phyloP scores from a whole-genome alignment of 352 stramenopile genomes.

The Hyaloperonospora arabidopsidis region DNA sequence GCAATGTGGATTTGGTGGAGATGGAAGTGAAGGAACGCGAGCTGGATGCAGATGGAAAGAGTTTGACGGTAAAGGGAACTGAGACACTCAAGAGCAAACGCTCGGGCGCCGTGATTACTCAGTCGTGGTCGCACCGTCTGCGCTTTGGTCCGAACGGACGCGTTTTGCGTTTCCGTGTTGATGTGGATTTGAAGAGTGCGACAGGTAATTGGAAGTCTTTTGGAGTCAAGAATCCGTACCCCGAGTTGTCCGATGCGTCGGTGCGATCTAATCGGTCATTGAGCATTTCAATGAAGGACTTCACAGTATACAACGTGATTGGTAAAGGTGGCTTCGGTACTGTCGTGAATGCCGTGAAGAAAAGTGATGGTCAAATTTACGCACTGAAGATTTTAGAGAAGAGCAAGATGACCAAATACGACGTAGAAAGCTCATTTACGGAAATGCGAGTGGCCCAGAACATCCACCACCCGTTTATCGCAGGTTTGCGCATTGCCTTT shows the following conservation, averaged over 20 bases:
- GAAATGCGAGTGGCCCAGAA: conserved; percentile 86
- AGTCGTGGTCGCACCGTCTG: conserved; percentile 69
- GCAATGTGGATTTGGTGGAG: conserved; percentile 75
- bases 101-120: conserved; percentile 56
- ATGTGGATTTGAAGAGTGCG: conserved; percentile 65
- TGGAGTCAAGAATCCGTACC: conserved; percentile 71
- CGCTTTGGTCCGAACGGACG: conserved; percentile 76
- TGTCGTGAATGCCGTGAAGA: conserved; percentile 87
- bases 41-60: conserved; percentile 58
- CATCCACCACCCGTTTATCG: conserved; percentile 85
- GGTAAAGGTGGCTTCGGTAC: conserved; percentile 84
- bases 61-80: conserved; percentile 61
- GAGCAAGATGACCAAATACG: conserved; percentile 85
- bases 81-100: conserved; percentile 81
- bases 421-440: conserved; percentile 84
- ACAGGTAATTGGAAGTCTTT: conserved; percentile 77
- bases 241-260: conserved; percentile 65
- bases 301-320: conserved; percentile 87
- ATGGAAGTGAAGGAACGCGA: conserved; percentile 64
- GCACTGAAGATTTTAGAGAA: conserved; percentile 89
- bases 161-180: conserved; percentile 71
- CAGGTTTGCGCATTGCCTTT: conserved; percentile 78
- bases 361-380: conserved; percentile 86
- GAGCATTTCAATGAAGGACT: conserved; percentile 86
- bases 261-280: conserved; percentile 77